A percentile compares a stretch with the other conserved stretches of the same genome.
phyloP scores from a whole-genome alignment of 345 rosid species.

The Limnanthes douglasii region DNA sequence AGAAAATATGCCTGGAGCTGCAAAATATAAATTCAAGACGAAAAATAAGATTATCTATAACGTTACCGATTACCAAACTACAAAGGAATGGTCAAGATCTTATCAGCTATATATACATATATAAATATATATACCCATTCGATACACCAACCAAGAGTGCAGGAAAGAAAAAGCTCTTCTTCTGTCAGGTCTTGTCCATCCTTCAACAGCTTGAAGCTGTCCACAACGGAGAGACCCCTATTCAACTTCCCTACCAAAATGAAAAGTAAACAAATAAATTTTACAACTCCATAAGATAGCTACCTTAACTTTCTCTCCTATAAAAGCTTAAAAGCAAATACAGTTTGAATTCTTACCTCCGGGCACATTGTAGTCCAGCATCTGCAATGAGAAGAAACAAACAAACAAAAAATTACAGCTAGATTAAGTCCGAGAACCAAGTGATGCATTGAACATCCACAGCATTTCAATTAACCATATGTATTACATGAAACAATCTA shows the following conservation, averaged over 20 bases:
- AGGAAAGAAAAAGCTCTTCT: conserved; percentile 48
- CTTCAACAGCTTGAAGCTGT: conserved; percentile 56
- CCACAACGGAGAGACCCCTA: conserved; percentile 84
- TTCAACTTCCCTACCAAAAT: conserved; percentile 64
- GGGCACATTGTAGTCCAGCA: conserved; percentile 84
- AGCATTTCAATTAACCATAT: too few relatives aligned
- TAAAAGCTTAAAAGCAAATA: neutral
- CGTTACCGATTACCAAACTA: too few relatives aligned
- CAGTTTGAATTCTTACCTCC: conserved; percentile 38
- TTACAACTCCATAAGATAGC: neutral
- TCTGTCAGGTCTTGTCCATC: conserved; percentile 48
- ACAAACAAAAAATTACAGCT: neutral
- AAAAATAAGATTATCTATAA: neutral
- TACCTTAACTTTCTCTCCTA: neutral
- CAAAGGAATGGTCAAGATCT: neutral
- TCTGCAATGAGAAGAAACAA: conserved; percentile 27
- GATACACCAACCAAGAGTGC: conserved; percentile 82
- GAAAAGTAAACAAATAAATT: too few relatives aligned
- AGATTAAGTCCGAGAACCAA: conserved; percentile 2
- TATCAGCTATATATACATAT: too few relatives aligned
- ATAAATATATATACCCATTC: conserved; percentile 71
- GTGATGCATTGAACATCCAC: too few relatives aligned
- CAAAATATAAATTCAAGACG: conserved; percentile 6
- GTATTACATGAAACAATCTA: too few relatives aligned
- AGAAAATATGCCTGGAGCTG: conserved; percentile 78